These are phyloP conservation scores for Crucihimalaya himalaica DNA, from an alignment of 345 rosid species.

Conservation along the genomic window DNA sequence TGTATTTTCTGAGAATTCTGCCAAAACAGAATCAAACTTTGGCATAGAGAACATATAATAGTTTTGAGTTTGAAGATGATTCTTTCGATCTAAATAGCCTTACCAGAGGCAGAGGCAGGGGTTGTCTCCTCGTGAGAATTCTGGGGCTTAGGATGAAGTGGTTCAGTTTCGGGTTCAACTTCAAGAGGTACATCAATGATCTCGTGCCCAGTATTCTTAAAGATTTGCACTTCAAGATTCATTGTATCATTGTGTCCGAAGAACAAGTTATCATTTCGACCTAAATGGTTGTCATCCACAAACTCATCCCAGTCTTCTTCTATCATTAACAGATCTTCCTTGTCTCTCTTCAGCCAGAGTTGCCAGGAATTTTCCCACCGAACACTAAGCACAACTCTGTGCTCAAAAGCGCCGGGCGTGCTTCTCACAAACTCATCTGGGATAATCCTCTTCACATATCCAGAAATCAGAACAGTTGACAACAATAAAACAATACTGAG, in stretches of 20 bases:
- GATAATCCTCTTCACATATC: conserved; percentile 25
- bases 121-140: background rate
- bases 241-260: conserved; percentile 16
- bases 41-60: background rate
- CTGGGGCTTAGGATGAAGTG: background rate
- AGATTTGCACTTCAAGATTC: conserved; percentile 12
- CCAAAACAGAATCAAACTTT: conserved; percentile 6
- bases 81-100: background rate
- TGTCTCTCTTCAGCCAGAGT: conserved; percentile 18
- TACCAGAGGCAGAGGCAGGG: conserved; percentile 15
- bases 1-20: conserved; percentile 10
- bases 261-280: conserved; percentile 5
- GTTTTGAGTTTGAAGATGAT: background rate
- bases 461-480: conserved; percentile 8
- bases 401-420: conserved; percentile 4
- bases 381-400: conserved; percentile 30
- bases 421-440: conserved; percentile 30
- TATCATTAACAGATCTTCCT: conserved; percentile 15
- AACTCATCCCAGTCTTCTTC: conserved; percentile 39
- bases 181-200: background rate
- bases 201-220: conserved; percentile 1
- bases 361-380: conserved; percentile 38
- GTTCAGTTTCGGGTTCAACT: conserved; percentile 14
- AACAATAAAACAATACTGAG: background rate
- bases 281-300: conserved; percentile 21